Percentiles rank a stretch among this genome's conserved stretches.
Conservation (phyloP, 1,284 basidiomycete species). For the Malassezia vespertilionis region DNA sequence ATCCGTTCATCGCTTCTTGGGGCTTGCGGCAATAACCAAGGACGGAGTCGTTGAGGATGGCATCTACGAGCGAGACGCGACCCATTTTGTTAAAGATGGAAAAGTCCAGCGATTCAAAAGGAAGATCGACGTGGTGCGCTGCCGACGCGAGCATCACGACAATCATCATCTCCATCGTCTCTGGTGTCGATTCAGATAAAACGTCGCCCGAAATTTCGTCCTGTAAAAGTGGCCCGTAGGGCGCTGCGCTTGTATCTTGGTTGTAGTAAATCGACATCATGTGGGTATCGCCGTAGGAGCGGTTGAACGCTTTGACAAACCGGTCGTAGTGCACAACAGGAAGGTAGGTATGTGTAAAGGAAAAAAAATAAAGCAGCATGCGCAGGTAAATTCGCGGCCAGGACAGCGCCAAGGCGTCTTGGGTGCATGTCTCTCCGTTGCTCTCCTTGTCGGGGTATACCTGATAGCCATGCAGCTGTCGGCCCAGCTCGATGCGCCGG, state of each 20-base stretch:
- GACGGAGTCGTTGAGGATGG: neutral
- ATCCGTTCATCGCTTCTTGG: neutral
- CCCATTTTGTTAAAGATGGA: slow-evolving; percentile 8
- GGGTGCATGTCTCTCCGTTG: neutral
- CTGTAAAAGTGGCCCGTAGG: no score
- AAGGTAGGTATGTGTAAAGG: slow-evolving; percentile 33
- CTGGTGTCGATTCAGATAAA: slow-evolving; percentile 22
- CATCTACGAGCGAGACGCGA: neutral
- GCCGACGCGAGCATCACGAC: slow-evolving; percentile 38
- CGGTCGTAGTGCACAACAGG: slow-evolving; percentile 36
- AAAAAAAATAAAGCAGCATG: slow-evolving; percentile 37
- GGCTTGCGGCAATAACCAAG: slow-evolving; percentile 5
- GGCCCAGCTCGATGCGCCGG: slow-evolving; percentile 42
- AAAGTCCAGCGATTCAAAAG: slow-evolving; percentile 10
- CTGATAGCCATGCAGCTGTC: slow-evolving; percentile 34
- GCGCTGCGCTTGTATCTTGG: no score
- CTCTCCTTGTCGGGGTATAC: slow-evolving; percentile 3
- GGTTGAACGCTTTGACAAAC: slow-evolving; percentile 36
- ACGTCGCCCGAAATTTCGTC: no score
- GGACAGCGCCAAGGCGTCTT: neutral
- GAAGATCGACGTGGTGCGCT: slow-evolving; percentile 31
- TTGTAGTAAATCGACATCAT: slow-evolving; percentile 42
- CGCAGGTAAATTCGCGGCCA: slow-evolving; percentile 15
- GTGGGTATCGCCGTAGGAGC: slow-evolving; percentile 29
- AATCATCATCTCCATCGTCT: slow-evolving; percentile 31